phyloP scores from a whole-genome alignment of 129 eudicot genomes.

The Escallonia herrerae region DNA sequence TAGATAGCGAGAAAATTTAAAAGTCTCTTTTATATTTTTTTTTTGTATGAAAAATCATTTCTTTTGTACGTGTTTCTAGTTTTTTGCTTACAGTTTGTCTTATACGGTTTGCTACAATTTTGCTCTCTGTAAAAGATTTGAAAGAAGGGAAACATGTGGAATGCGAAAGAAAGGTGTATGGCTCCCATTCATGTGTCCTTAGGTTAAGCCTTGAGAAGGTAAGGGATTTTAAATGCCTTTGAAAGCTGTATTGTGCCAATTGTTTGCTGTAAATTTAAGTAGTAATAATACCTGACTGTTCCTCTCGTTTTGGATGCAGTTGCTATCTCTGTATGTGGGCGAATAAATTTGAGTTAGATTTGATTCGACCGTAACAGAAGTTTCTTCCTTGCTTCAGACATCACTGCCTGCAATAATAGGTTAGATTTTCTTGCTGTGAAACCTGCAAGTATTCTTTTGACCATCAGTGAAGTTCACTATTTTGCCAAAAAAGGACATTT shows the following conservation, averaged over 20 bases:
- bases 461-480: neutral
- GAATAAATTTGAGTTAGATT: slow-evolving; percentile 18
- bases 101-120: slow-evolving; percentile 7
- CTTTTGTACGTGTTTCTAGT: neutral
- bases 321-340: slow-evolving; percentile 30
- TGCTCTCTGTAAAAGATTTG: slow-evolving; percentile 3
- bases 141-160: neutral
- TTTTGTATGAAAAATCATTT: neutral
- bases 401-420: neutral
- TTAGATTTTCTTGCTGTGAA: neutral
- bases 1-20: neutral
- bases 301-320: slow-evolving; percentile 21
- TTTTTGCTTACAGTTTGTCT: slow-evolving; percentile 15
- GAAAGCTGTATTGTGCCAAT: neutral
- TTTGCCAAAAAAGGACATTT: neutral
- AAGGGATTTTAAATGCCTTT: neutral
- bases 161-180: slow-evolving; percentile 6
- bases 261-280: neutral
- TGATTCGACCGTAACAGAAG: slow-evolving; percentile 14
- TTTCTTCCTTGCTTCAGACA: neutral
- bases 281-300: slow-evolving; percentile 2
- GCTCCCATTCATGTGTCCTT: slow-evolving; percentile 8
- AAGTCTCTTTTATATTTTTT: neutral
- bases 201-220: slow-evolving; percentile 20
- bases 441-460: neutral